These are phyloP conservation scores for Xylaria sp. DNA, from an alignment of 2,329 filamentous ascomycete species.

Conservation along the genomic window DNA sequence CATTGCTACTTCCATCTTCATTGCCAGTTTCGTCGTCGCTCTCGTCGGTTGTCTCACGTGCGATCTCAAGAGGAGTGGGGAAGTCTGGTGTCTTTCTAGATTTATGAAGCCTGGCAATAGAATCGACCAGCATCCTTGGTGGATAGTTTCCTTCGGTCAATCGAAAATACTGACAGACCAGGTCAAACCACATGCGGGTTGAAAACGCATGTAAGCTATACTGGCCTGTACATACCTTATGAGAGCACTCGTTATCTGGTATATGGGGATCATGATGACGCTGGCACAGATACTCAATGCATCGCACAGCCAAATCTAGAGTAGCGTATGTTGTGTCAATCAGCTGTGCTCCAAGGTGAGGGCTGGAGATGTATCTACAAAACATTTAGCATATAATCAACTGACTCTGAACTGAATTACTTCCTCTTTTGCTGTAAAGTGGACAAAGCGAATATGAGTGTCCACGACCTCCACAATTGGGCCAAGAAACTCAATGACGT, in stretches of 20 bases:
- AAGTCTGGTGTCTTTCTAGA: background rate
- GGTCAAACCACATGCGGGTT: slow-evolving; percentile 13
- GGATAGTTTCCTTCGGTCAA: background rate
- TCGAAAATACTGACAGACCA: slow-evolving; percentile 5
- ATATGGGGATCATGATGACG: slow-evolving; percentile 5
- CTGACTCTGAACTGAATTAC: background rate
- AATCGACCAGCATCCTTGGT: background rate
- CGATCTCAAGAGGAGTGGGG: too few relatives aligned
- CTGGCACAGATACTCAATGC: slow-evolving; percentile 14
- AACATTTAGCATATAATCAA: background rate
- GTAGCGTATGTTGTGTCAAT: slow-evolving; percentile 4
- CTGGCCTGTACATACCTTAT: slow-evolving; percentile 8
- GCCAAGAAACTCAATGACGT: slow-evolving; percentile 9
- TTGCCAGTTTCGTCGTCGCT: too few relatives aligned
- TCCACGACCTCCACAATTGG: slow-evolving; percentile 12
- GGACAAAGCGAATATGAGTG: slow-evolving; percentile 13
- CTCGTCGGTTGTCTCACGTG: too few relatives aligned
- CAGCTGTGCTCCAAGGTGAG: slow-evolving; percentile 5
- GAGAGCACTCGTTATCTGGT: background rate
- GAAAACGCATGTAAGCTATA: slow-evolving; percentile 6
- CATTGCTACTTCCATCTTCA: background rate
- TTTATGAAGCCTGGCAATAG: background rate
- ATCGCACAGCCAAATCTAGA: slow-evolving; percentile 3
- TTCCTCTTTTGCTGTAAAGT: slow-evolving; percentile 20
- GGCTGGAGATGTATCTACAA: slow-evolving; percentile 11